Base-by-base conservation (phyloP, 805 yeast species). In the Kuraishia hungarica region DNA sequence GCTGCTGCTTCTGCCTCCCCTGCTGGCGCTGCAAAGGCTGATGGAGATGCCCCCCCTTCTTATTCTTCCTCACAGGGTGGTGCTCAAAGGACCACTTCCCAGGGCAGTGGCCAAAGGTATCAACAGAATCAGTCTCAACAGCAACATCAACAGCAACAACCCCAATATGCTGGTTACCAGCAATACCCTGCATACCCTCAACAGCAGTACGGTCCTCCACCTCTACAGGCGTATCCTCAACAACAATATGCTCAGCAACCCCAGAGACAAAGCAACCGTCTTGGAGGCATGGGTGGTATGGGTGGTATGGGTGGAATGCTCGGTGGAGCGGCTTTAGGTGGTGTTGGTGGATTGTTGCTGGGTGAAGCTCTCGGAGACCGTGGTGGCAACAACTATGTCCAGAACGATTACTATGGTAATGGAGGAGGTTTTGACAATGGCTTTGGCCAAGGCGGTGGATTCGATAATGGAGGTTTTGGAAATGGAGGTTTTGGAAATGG, bases 321-420 rank as follows among this genome's bases (percentile, higher is more conserved):
- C 53, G 70, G 71, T 4, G 70, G 72, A 52, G 62, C 65, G n/a
- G 72, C 71, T 2, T 59, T 66, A 3, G 73, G 73, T 51, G 62
- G 59, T 15, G 48, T 66, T 26, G 66, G 70, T 49, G 72, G 70
- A 48, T 58, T 64, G 11, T 17, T 68, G 52, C 46, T 69, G 51
- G 66, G 60, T 24, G 57, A 58, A 43, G 60, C 62, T 24, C 56
- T 62, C 1, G 54, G 52, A 28, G 50, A 26, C 39, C 51, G 13
- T 8, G 48, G 13, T 8, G 48, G 48, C 22, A 35, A 35, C 43
- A 35, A 7, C 17, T 46, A 17, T 21, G 51, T 21, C 29, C 28
- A 53, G 49, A 57, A 51, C 47, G 53, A 54, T 39, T 53, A 58
- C 39, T 21, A 50, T 56, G 60, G 17, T n/a, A 47, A 47, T 23